phyloP scores from a whole-genome alignment of 371 early-diverging fungal genomes.

The Phascolomyces articulosus region DNA sequence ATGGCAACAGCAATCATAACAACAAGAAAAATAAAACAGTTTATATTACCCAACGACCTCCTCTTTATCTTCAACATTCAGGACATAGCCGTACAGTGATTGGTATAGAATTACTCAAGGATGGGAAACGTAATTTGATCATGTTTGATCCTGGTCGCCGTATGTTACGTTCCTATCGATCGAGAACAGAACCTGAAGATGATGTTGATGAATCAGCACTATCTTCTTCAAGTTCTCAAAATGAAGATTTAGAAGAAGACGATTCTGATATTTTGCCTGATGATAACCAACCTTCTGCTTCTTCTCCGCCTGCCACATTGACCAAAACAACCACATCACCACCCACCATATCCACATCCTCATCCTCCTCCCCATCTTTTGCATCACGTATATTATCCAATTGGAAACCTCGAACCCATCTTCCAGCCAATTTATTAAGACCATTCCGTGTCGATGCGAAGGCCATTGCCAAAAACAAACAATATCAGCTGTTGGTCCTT shows the following conservation, averaged over 20 bases:
- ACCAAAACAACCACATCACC: too few species aligned
- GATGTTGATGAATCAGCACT: constrained; percentile 18
- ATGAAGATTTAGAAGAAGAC: constrained; percentile 11
- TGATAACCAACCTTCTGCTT: neutral
- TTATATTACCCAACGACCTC: constrained; percentile 58
- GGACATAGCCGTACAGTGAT: constrained; percentile 77
- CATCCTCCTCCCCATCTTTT: constrained; percentile 2
- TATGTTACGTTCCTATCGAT: constrained; percentile 35
- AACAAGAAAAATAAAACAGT: constrained; percentile 15
- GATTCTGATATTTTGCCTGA: neutral
- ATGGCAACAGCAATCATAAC: neutral
- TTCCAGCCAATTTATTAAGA: constrained; percentile 31
- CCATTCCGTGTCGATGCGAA: constrained; percentile 48
- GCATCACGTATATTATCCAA: constrained; percentile 15
- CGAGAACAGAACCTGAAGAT: constrained; percentile 14
- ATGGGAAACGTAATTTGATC: constrained; percentile 55
- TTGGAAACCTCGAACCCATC: constrained; percentile 11
- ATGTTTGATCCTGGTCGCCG: constrained; percentile 72
- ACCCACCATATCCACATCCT: neutral
- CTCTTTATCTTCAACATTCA: constrained; percentile 77
- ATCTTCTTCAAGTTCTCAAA: neutral
- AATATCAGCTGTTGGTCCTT: constrained; percentile 46
- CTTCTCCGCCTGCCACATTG: too few species aligned
- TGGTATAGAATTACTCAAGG: constrained; percentile 62
- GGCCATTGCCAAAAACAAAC: constrained; percentile 43